Percentiles rank a stretch among this genome's conserved stretches.
Evolutionary conservation across 768 basidiomycete genomes (phyloP).

Genomic region (Hericium erinaceus): DNA sequence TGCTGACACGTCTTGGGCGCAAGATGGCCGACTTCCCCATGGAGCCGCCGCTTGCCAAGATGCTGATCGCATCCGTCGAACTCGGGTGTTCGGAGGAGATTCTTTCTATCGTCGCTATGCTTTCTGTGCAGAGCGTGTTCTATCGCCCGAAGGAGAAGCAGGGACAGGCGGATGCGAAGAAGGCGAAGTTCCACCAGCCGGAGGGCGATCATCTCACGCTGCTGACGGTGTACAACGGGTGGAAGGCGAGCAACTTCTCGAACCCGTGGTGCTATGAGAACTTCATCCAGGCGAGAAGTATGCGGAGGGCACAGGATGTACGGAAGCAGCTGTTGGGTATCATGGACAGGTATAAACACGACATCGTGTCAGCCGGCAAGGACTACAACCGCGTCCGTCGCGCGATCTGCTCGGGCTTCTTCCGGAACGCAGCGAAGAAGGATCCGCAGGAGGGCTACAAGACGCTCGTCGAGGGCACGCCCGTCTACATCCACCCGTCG

Average conservation of each 20-base stretch:
- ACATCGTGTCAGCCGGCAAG: slow-evolving; percentile 83
- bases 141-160: slow-evolving; percentile 99
- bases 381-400: slow-evolving; percentile 91
- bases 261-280: slow-evolving; percentile 99
- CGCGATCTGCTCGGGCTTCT: slow-evolving; percentile 96
- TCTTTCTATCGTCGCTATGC: slow-evolving; percentile 93
- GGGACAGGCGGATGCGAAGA: slow-evolving; percentile 97
- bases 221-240: slow-evolving; percentile 94
- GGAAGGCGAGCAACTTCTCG: slow-evolving; percentile 93
- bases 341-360: slow-evolving; percentile 98
- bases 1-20: slow-evolving; percentile 86
- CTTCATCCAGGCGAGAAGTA: slow-evolving; percentile 95
- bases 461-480: slow-evolving; percentile 94
- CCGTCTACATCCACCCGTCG: slow-evolving; percentile 96
- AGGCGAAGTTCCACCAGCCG: slow-evolving; percentile 98
- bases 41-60: slow-evolving; percentile 93
- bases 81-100: slow-evolving; percentile 98
- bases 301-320: slow-evolving; percentile 96
- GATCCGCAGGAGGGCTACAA: slow-evolving; percentile 98
- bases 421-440: slow-evolving; percentile 98
- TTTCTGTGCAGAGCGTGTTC: slow-evolving; percentile 93
- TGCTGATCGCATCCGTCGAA: slow-evolving; percentile 96
- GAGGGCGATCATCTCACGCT: slow-evolving; percentile 94
- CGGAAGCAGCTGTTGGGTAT: slow-evolving; percentile 95
- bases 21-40: slow-evolving; percentile 99